Evolutionary conservation across 768 basidiomycete species (phyloP).

Genomic region (Russula abietina): DNA sequence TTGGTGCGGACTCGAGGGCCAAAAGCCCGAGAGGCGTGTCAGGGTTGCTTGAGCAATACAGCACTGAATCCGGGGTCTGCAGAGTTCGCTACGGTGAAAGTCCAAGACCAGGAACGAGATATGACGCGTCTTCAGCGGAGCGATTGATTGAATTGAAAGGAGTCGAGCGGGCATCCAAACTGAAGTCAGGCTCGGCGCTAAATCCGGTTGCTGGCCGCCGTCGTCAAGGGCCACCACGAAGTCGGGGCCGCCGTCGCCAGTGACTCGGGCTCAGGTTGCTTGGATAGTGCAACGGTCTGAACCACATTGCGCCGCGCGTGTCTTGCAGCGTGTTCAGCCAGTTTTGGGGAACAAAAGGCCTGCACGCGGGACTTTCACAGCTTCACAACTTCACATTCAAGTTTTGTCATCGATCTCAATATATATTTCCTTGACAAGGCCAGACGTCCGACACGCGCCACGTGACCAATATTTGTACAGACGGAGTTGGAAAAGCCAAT

Average conservation of each 20-base stretch:
- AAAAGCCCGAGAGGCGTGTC: slow-evolving; percentile 35
- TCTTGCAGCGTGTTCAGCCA: not conserved
- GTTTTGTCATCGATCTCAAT: not conserved
- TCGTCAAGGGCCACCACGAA: not conserved
- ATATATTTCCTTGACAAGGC: not conserved
- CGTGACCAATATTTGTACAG: not conserved
- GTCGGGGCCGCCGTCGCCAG: not conserved
- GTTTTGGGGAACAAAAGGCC: slow-evolving; percentile 15
- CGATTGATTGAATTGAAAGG: not conserved
- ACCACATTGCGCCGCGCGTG: not conserved
- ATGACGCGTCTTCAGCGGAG: not conserved
- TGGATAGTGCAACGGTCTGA: not conserved
- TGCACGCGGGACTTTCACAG: not conserved
- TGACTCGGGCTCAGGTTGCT: not conserved
- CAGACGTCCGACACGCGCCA: not conserved
- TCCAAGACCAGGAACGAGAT: not conserved
- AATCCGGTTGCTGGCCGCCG: not conserved
- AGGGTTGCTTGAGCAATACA: slow-evolving; percentile 61
- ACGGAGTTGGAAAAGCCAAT: too few species aligned
- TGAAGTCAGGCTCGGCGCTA: not conserved
- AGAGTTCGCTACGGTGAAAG: slow-evolving; percentile 32
- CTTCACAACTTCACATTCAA: not conserved
- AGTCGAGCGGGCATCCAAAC: too few species aligned
- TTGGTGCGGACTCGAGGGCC: too few species aligned
- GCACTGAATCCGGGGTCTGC: slow-evolving; percentile 28